phyloP scores from a whole-genome alignment of 371 early-diverging fungal genomes.

The Mortierella sp. region DNA sequence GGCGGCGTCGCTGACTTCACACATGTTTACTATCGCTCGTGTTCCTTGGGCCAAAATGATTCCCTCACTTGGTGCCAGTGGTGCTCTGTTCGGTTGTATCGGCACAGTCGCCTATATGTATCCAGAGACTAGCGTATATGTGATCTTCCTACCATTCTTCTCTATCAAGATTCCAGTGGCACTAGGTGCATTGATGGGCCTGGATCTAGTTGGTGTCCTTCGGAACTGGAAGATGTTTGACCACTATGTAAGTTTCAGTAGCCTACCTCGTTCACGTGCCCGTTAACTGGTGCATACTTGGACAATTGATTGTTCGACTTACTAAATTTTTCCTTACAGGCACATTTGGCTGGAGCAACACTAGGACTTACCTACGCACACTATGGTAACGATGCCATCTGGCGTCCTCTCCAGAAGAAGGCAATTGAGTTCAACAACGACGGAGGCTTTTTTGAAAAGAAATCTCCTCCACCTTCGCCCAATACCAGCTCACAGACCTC shows the following conservation, averaged over 20 bases:
- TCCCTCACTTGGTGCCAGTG: conserved; percentile 83
- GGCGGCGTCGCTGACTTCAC: conserved; percentile 71
- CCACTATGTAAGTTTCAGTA: conserved; percentile 66
- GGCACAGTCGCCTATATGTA: conserved; percentile 64
- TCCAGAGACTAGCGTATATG: conserved; percentile 69
- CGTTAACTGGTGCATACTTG: background rate
- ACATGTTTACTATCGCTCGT: conserved; percentile 60
- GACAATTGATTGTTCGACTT: no score
- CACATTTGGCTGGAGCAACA: conserved; percentile 73
- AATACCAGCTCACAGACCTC: no score
- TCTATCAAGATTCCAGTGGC: conserved; percentile 70
- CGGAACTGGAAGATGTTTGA: conserved; percentile 72
- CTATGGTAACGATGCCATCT: conserved; percentile 61
- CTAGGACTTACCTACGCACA: conserved; percentile 62
- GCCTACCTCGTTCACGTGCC: background rate
- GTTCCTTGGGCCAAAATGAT: conserved; percentile 59
- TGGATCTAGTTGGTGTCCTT: conserved; percentile 71
- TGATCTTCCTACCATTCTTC: conserved; percentile 81
- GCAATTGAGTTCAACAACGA: conserved; percentile 46
- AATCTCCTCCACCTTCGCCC: background rate
- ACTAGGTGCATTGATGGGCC: conserved; percentile 66
- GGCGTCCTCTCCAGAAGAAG: conserved; percentile 50
- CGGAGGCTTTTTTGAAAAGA: conserved; percentile 25
- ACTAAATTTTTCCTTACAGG: conserved; percentile 49
- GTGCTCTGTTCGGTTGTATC: conserved; percentile 78